A percentile compares a stretch with the other conserved stretches of the same genome.
Evolutionary conservation across 1,284 basidiomycete species (phyloP).

Genomic region (Ganoderma lucidum): DNA sequence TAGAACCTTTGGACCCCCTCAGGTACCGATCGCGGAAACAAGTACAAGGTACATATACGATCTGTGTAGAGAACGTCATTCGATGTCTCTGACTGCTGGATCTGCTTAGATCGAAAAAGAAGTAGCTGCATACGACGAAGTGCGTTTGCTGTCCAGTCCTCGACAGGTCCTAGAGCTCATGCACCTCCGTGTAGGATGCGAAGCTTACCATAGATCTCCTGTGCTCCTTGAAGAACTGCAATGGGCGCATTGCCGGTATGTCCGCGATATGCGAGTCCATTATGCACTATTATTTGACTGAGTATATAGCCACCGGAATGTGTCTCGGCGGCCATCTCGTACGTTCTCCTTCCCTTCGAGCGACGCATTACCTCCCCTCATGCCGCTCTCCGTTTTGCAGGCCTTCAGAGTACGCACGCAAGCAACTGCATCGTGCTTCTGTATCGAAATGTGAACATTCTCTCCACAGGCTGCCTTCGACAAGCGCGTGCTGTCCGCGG

Average conservation of each 20-base stretch:
- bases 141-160: slow-evolving; percentile 38
- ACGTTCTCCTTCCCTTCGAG: slow-evolving; percentile 35
- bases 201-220: slow-evolving; percentile 81
- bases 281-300: not conserved
- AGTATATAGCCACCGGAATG: slow-evolving; percentile 77
- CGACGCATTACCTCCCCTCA: not conserved
- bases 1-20: slow-evolving; percentile 4
- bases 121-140: slow-evolving; percentile 86
- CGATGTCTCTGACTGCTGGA: not conserved
- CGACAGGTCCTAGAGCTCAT: not conserved
- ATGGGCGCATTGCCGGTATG: slow-evolving; percentile 85
- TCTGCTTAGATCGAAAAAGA: slow-evolving; percentile 79
- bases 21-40: slow-evolving; percentile 88
- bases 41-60: slow-evolving; percentile 72
- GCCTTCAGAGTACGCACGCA: slow-evolving; percentile 59
- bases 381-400: slow-evolving; percentile 38
- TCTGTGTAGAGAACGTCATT: not conserved
- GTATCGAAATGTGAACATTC: not conserved
- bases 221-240: slow-evolving; percentile 79
- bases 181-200: slow-evolving; percentile 63
- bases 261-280: slow-evolving; percentile 9
- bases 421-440: not conserved
- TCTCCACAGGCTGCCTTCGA: slow-evolving; percentile 81
- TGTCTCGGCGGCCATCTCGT: slow-evolving; percentile 87
- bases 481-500: slow-evolving; percentile 79